Conservation (phyloP, 176 grass and related monocot species). For the Eragrostis curvula region DNA sequence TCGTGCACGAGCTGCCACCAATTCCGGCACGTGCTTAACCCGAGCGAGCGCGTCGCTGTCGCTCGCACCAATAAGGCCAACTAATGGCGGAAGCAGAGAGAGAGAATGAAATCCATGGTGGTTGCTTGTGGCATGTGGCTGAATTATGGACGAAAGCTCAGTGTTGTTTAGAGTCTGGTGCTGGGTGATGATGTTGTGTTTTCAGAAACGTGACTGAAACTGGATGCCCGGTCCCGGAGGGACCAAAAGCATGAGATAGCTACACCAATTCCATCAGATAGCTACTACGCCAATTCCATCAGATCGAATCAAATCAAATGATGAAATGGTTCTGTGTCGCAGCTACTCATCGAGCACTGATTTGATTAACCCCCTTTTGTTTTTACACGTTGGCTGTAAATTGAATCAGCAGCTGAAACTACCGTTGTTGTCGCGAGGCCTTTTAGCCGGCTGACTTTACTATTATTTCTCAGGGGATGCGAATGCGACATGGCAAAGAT, state of each 20-base stretch:
- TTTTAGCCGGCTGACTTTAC: too few relatives aligned
- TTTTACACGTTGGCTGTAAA: neutral
- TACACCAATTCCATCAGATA: neutral
- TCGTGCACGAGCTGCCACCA: neutral
- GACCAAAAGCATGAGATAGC: neutral
- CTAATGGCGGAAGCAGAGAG: too few relatives aligned
- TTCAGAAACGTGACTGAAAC: constrained; percentile 3
- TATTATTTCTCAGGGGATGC: too few relatives aligned
- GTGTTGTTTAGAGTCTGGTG: neutral
- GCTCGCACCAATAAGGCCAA: neutral
- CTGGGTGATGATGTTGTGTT: neutral
- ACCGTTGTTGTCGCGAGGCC: too few relatives aligned
- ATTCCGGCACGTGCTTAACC: neutral
- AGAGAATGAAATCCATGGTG: neutral
- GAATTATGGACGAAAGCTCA: neutral
- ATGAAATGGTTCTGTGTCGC: too few relatives aligned
- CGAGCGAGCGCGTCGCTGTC: constrained; percentile 12
- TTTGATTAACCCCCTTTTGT: neutral
- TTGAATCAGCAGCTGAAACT: too few relatives aligned
- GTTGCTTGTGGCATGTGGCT: constrained; percentile 9
- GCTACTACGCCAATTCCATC: neutral
- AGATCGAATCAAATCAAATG: neutral
- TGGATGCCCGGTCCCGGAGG: neutral
- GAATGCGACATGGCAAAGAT: too few relatives aligned
- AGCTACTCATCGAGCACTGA: too few relatives aligned